A percentile compares a stretch with the other conserved stretches of the same genome.
Conservation (phyloP, 768 basidiomycete genomes). For the Xanthoconium stramineum region DNA sequence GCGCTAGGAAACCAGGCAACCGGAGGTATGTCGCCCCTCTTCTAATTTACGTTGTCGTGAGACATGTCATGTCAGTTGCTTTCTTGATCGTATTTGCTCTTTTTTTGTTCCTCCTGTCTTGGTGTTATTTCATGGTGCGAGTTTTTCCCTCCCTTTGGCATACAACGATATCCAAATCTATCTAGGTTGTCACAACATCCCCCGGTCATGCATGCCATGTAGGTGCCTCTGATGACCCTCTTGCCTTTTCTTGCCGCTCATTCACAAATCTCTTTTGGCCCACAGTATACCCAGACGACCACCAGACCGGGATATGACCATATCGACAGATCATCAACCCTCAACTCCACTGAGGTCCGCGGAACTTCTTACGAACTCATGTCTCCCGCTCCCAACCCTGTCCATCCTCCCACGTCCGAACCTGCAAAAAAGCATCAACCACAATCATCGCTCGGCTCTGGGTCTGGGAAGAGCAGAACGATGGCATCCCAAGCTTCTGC, state of each 20-base stretch:
- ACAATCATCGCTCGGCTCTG: constrained; percentile 23
- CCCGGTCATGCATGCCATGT: constrained; percentile 72
- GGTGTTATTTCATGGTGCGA: constrained; percentile 75
- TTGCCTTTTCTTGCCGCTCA: constrained; percentile 2
- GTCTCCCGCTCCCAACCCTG: constrained; percentile 13
- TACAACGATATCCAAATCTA: background rate
- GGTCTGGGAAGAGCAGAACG: constrained; percentile 20
- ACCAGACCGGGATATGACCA: constrained; percentile 22
- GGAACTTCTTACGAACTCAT: constrained; percentile 29
- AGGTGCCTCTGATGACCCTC: constrained; percentile 22
- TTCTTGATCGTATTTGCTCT: constrained; percentile 62
- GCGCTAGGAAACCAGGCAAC: constrained; percentile 47
- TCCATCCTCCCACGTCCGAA: constrained; percentile 16
- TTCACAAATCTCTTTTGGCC: constrained; percentile 1
- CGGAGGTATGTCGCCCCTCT: constrained; percentile 58
- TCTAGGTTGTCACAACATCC: constrained; percentile 59
- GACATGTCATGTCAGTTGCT: constrained; percentile 45
- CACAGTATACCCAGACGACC: constrained; percentile 24
- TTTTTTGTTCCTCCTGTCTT: constrained; percentile 67
- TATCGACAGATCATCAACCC: constrained; percentile 18
- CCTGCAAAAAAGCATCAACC: constrained; percentile 9
- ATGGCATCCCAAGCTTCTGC: constrained; percentile 10
- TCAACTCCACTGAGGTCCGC: constrained; percentile 23
- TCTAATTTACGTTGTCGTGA: constrained; percentile 1
- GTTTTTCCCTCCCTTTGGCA: background rate